Base-by-base conservation (phyloP, 2,329 filamentous ascomycete species). In the Sarocladium brachiariae region DNA sequence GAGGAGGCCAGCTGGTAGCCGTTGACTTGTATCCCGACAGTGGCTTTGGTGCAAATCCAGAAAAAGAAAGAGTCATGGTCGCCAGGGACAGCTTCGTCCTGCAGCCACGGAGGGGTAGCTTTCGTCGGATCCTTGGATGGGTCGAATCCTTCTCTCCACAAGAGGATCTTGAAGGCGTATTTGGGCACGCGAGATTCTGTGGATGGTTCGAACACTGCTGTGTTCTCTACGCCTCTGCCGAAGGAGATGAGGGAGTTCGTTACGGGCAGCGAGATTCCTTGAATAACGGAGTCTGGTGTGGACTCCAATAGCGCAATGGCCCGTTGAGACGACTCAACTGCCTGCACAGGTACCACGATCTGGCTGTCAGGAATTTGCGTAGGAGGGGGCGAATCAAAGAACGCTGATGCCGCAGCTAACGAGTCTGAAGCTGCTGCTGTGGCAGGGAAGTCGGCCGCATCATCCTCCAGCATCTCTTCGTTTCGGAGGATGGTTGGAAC, bases 31-130 rank as follows among this genome's bases (percentile, higher is more conserved):
- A 96, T 88, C 18, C 89, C 88, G 24, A 75, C 73, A 6, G 83
- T 85, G 3, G 88, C 86, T 58, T 90, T 89, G 3, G 89, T 95
- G 1, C 86, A 85, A 48, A 96, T 83, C 62, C 81, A 84, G 54
- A 90, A 86, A 3, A 80, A 76, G 58, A 84, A 84, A 2, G 84
- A 71, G 11, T 80, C 76, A 2, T 75, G 66, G 51, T 74, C 65
- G 4, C 57, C 56, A 2, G 55, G 33, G 21, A 10, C 33, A 13
- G n/a, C 7, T 7, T 21, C 8, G n/a, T 34, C 38, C 19, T 43
- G 19, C 18, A 23, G 25, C 70, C 72, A 67, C 45, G 71, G 63
- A 74, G 83, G 51, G 77, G 74, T 61, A 43, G 48, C 55, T 78
- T 80, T 49, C 77, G 77, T 31, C 72, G 71, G 49, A 19, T 78